phyloP scores from a whole-genome alignment of 2,329 filamentous ascomycete genomes.

The Purpureocillium lavendulum region DNA sequence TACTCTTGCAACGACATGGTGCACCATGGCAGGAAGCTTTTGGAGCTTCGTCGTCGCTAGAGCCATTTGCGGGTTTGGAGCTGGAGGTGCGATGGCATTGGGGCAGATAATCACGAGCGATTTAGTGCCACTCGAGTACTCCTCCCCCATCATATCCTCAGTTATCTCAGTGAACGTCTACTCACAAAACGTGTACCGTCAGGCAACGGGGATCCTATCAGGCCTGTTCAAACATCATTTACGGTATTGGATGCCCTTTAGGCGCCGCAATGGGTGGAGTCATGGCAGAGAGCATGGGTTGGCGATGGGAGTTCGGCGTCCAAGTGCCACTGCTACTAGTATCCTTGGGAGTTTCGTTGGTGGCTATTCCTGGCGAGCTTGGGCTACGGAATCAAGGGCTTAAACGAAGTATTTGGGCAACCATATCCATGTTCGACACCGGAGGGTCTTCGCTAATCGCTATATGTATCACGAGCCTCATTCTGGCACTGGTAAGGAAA shows the following conservation, averaged over 20 bases:
- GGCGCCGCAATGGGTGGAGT: constrained; percentile 63
- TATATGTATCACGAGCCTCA: too few species aligned
- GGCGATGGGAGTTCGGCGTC: constrained; percentile 63
- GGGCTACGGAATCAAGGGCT: constrained; percentile 24
- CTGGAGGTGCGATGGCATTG: constrained; percentile 61
- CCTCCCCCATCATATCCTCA: not conserved
- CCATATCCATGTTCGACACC: too few species aligned
- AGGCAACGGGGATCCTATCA: constrained; percentile 60
- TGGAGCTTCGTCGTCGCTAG: constrained; percentile 60
- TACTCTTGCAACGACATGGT: constrained; percentile 57
- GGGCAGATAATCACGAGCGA: constrained; percentile 67
- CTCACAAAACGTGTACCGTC: constrained; percentile 1
- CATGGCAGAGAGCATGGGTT: constrained; percentile 61
- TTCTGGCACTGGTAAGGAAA: constrained; percentile 15
- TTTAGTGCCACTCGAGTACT: constrained; percentile 60
- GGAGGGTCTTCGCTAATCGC: too few species aligned
- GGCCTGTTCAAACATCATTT: constrained; percentile 58
- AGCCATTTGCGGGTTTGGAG: constrained; percentile 63
- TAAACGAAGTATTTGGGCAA: too few species aligned
- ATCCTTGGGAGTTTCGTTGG: constrained; percentile 31
- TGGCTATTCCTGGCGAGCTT: constrained; percentile 42
- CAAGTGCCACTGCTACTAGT: constrained; percentile 45
- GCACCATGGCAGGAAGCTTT: constrained; percentile 58
- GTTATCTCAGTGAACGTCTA: constrained; percentile 1
- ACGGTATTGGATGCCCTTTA: constrained; percentile 44